phyloP scores from a whole-genome alignment of 192 early-diverging fungal genomes.

The Mortierella claussenii region DNA sequence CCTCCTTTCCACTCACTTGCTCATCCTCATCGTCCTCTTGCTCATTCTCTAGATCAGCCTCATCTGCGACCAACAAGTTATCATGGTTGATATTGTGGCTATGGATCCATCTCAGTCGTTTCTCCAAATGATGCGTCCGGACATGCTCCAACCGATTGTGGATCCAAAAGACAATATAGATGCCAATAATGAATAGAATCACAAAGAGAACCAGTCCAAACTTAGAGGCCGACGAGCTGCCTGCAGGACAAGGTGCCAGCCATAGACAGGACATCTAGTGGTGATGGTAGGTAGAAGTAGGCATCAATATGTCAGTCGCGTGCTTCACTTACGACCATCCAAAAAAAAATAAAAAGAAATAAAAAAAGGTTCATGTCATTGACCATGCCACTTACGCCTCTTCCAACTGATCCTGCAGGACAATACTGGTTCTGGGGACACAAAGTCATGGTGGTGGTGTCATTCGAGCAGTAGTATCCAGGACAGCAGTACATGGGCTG shows the following conservation, averaged over 20 bases:
- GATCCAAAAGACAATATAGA: slow-evolving; percentile 43
- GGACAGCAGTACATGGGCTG: slow-evolving; percentile 71
- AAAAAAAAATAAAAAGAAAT: background rate
- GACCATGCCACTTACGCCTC: slow-evolving; percentile 38
- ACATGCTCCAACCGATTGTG: slow-evolving; percentile 24
- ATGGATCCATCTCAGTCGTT: slow-evolving; percentile 45
- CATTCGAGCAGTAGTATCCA: slow-evolving; percentile 65
- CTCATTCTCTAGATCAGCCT: slow-evolving; percentile 10
- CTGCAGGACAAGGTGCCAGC: slow-evolving; percentile 45
- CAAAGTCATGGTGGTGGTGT: slow-evolving; percentile 49
- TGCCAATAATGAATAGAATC: slow-evolving; percentile 23
- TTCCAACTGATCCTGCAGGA: slow-evolving; percentile 57
- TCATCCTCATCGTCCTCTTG: background rate
- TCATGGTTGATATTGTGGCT: slow-evolving; percentile 37
- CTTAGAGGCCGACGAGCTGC: slow-evolving; percentile 40
- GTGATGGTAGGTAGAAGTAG: background rate
- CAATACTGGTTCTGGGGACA: slow-evolving; percentile 69
- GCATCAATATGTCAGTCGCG: background rate
- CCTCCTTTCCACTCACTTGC: background rate
- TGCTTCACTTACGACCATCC: background rate
- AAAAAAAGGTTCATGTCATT: too few relatives aligned
- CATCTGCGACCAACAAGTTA: slow-evolving; percentile 22
- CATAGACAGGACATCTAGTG: slow-evolving; percentile 31
- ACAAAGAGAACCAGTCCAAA: slow-evolving; percentile 43
- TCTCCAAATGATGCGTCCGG: slow-evolving; percentile 46